phyloP scores from a whole-genome alignment of 768 basidiomycete genomes.

The Podaxis sp. region DNA sequence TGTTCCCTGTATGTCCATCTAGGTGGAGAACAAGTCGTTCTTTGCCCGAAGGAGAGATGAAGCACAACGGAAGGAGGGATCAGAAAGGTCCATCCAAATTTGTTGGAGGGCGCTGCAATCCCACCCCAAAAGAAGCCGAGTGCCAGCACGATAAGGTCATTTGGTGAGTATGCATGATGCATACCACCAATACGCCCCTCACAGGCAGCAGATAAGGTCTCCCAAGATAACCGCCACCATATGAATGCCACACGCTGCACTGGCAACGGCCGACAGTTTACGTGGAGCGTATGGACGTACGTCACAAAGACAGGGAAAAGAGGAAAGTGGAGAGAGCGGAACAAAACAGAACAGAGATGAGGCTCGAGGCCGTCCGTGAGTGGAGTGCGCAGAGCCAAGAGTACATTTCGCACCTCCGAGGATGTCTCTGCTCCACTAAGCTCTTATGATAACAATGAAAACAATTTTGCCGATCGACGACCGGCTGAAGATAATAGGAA shows the following conservation, averaged over 20 bases:
- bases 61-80: not conserved
- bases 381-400: not conserved
- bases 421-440: not conserved
- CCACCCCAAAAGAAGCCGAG: conserved; percentile 13
- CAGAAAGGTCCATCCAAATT: conserved; percentile 4
- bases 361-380: not conserved
- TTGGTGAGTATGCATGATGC: not conserved
- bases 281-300: not conserved
- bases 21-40: not conserved
- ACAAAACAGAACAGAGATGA: not conserved
- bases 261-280: not conserved
- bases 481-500: conserved; percentile 1
- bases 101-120: not conserved
- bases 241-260: not conserved
- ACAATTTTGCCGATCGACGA: not conserved
- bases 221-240: not conserved
- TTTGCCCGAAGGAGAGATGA: not conserved
- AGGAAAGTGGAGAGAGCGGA: not conserved
- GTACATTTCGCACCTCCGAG: not conserved
- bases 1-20: not conserved
- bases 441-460: not conserved
- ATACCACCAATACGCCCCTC: not conserved
- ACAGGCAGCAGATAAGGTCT: not conserved
- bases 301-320: not conserved
- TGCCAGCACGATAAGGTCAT: not conserved